Evolutionary conservation across 2,329 filamentous ascomycete species (phyloP).

Genomic region (Cytospora mali): DNA sequence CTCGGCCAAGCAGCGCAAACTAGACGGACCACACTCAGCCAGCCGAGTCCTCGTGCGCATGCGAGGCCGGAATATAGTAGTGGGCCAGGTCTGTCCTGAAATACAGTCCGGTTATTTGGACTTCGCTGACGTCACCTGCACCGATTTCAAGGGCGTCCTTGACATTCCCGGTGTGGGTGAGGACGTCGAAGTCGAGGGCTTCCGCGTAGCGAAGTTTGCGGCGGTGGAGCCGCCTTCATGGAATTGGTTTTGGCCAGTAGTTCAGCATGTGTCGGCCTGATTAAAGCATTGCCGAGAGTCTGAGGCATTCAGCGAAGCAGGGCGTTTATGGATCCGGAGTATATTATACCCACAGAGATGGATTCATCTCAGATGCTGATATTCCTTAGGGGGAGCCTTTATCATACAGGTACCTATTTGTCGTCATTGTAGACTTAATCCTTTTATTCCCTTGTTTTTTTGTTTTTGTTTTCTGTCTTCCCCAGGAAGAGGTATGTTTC

Average conservation of each 20-base stretch:
- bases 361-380: background rate
- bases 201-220: background rate
- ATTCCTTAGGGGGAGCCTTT: background rate
- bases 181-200: conserved; percentile 7
- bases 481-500: no score
- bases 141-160: conserved; percentile 2
- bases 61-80: background rate
- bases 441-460: no score
- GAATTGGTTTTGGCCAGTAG: background rate
- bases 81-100: background rate
- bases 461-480: no score
- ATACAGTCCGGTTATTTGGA: conserved; percentile 1
- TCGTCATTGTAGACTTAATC: background rate
- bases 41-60: background rate
- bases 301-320: background rate
- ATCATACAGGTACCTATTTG: background rate
- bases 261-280: background rate
- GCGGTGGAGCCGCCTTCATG: background rate
- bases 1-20: background rate
- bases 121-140: conserved; percentile 4
- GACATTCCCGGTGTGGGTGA: conserved; percentile 5
- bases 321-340: background rate
- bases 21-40: background rate
- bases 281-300: background rate
- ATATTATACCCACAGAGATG: background rate